Evolutionary conservation across 2,329 filamentous ascomycete species (phyloP), one percentile per base, ranked within the genome.

Genomic region (Neonectria faginata): DNA sequence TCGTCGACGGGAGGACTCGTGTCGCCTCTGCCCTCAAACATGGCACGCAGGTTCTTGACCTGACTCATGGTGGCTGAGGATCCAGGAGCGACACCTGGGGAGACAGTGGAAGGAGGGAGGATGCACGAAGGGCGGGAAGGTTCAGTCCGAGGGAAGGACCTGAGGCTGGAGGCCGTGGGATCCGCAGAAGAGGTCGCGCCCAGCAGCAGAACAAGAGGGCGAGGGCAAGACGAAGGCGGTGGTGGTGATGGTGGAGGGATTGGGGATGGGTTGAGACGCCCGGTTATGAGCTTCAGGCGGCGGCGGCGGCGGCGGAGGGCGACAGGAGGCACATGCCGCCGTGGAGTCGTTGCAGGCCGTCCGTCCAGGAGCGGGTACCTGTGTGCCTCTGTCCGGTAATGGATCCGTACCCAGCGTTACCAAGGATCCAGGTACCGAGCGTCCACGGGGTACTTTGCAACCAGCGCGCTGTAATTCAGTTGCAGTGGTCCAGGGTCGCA

Each of bases 1-100:
- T 91, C 90, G 14, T 50, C 48, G 36, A 39, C 36, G 16, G 89
- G 88, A 69, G 89, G 86, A 72, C 86, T 90, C 62, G 84, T 82
- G 70, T 88, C 86, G 77, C 85, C 87, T 79, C 88, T 92, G 77
- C 89, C 88, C 83, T 94, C 92, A 78, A 94, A 94, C 86, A 92
- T 93, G 75, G 92, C 92, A 73, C 91, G 86, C 70, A 94, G 87
- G 81, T 92, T 92, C 81, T 85, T 90, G 75, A 92, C 90, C 75
- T 87, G 89, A 75, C 89, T 89, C 86, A 89, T 89, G 74, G 78
- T 82, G 79, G 79, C 79, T 73, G 78, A 66, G 66, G 66, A 61
- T 50, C 42, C 33, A 29, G 52, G 41, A 60, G 41, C 36, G 25
- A 50, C 48, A 51, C 64, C 65, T 39, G 62, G 54, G 54, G 58